Base-by-base conservation (phyloP, 345 rosid genomes). In the Eutrema heterophyllum region DNA sequence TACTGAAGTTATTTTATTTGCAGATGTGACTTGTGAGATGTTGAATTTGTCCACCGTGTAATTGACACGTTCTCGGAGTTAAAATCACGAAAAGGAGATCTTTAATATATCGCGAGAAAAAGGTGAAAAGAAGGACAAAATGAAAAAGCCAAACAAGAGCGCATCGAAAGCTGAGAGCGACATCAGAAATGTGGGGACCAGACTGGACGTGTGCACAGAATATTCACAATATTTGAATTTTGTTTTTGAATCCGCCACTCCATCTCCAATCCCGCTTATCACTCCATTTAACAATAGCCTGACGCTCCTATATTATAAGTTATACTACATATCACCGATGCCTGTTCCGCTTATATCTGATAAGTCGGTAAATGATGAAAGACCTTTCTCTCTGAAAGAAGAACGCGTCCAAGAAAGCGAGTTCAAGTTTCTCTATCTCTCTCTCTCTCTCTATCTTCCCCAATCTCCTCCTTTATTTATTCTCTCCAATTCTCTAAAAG, bases 341-440 rank as follows among this genome's bases (percentile, higher is more conserved):
- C 0, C 1, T 0, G 5, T 15, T 74, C 60, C 66, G 60, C 84
- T 78, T 73, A 80, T 73, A 27, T 74, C 72, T 74, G 88, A 84
- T 85, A 73, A 78, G 85, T 78, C 84, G 56, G 89, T 84, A 64
- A 71, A 75, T 56, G 76, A 77, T 56, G 70, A 65, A 38, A 71
- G 83, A 78, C 82, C 68, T 75, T 82, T 67, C 78, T 24, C 59
- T 40, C 81, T 83, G 93, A 60, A 83, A 44, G 38, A 73, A 73
- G 91, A 85, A 70, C 79, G 89, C 96, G 88, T 88, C 91, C 93
- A 90, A 90, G 92, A 86, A 82, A 83, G 92, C 90, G 86, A 87
- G 88, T 81, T 86, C 86, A 75, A 79, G 83, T 81, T 80, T 76
- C 78, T 73, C 76, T 32, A 24, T 67, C 48, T 55, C 41, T 44